A percentile compares a stretch with the other conserved stretches of the same genome.
These are phyloP conservation scores for Pichia manshurica DNA, from an alignment of 805 yeast species.

Conservation along the genomic window DNA sequence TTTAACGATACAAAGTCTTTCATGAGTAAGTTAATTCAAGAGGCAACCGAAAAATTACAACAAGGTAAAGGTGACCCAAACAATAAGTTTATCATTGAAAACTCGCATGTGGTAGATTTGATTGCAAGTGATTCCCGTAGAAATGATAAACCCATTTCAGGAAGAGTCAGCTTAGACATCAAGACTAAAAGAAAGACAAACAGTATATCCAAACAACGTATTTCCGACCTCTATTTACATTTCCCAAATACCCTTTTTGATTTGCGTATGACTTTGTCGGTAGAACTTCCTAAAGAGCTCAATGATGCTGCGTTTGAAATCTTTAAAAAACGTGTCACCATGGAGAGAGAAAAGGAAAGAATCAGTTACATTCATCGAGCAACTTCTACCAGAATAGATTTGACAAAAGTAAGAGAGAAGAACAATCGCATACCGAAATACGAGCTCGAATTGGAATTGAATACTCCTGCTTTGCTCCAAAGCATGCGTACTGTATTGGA, in stretches of 20 bases:
- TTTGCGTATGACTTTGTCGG: slow-evolving; percentile 64
- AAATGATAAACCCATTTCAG: slow-evolving; percentile 57
- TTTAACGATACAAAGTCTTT: slow-evolving; percentile 52
- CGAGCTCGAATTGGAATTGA: slow-evolving; percentile 33
- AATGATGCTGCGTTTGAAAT: slow-evolving; percentile 46
- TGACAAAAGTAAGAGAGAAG: slow-evolving; percentile 50
- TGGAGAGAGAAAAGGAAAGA: slow-evolving; percentile 67
- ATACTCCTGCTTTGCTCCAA: slow-evolving; percentile 27
- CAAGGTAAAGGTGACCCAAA: slow-evolving; percentile 11
- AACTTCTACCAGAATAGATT: slow-evolving; percentile 66
- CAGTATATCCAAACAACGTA: slow-evolving; percentile 65
- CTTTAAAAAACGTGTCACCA: slow-evolving; percentile 41
- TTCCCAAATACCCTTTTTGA: slow-evolving; percentile 77
- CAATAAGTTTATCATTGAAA: slow-evolving; percentile 52
- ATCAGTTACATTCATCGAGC: slow-evolving; percentile 67
- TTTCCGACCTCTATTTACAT: slow-evolving; percentile 66
- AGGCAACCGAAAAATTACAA: slow-evolving; percentile 16
- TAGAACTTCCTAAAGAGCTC: slow-evolving; percentile 69
- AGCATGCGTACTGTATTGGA: slow-evolving; percentile 28
- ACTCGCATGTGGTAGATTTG: slow-evolving; percentile 57
- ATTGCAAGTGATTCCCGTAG: slow-evolving; percentile 57
- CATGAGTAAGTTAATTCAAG: slow-evolving; percentile 46
- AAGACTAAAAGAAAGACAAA: slow-evolving; percentile 61
- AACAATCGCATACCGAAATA: slow-evolving; percentile 24
- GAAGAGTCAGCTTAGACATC: slow-evolving; percentile 63